Base-by-base conservation (phyloP, 192 early-diverging fungal genomes). In the Physocladia obscura region DNA sequence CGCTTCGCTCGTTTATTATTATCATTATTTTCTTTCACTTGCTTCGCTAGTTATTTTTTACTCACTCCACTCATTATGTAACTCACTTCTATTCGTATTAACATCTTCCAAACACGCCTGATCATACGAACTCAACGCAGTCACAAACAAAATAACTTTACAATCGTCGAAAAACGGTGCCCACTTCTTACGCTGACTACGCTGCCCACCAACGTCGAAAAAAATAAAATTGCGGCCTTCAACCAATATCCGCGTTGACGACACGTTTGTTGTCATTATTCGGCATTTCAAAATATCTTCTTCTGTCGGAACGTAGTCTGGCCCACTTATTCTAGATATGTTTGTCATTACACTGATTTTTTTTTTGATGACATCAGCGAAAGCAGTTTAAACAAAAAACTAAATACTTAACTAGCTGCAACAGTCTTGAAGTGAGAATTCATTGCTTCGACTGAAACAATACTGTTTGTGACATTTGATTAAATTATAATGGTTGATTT, bases 151-250 rank as follows among this genome's bases (percentile, higher is more conserved):
- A 34, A 85, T 84, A 19, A 84, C 84, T 49, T 80, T 75, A 13
- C 77, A 76, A 50, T 85, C 84, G 52, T 87, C 84, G 63, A 85
- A 85, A 54, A 77, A 87, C 2, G 84, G 77, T 21, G 82, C 80
- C 84, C 84, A 87, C 61, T 87, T 77, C 40, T 79, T 77, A 4
- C 85, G 62, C 38, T 85, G 54, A 31, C 79, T 79, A 44, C 78
- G 74, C 63, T 87, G 85, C 24, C 85, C 85, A 22, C 85, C 85
- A 0, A 87, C 85, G 73, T 87, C 85, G 54, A 67, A 87, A 72
- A 87, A 79, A 17, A 6, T 44, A 21, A 17, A 31, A 30, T 49
- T 44, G 49, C n/a, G 37, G 4, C 35, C 40, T 15, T 40, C 1
- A 17, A 62, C n/a, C 0, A 26, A 27, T 13, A 62, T 3, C 13